A percentile compares a stretch with the other conserved stretches of the same genome.
These are phyloP conservation scores for Penicillium sp. DNA, from an alignment of 2,329 filamentous ascomycete genomes.

Conservation along the genomic window DNA sequence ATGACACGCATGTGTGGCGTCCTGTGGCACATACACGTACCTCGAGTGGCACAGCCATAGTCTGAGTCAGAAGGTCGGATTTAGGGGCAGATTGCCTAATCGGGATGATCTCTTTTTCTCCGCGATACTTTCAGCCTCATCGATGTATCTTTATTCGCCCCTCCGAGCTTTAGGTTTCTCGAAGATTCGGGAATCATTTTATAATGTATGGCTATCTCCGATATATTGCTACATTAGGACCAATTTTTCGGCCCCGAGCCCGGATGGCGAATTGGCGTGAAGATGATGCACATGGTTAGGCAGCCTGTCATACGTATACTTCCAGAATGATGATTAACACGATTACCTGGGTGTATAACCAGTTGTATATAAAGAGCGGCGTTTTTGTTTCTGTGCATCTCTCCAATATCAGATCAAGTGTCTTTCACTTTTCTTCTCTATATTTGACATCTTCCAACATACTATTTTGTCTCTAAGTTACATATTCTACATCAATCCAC, in stretches of 20 bases:
- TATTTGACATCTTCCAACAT: background rate
- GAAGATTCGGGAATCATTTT: background rate
- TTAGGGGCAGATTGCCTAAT: background rate
- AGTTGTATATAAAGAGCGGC: conserved; percentile 12
- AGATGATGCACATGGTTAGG: conserved; percentile 9
- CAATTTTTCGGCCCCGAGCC: conserved; percentile 1
- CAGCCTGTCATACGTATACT: conserved; percentile 17
- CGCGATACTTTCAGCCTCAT: background rate
- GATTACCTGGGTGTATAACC: conserved; percentile 8
- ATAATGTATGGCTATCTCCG: background rate
- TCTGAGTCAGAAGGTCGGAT: conserved; percentile 13
- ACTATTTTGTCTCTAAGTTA: background rate
- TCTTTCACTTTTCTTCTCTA: background rate
- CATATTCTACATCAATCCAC: background rate
- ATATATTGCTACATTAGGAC: background rate
- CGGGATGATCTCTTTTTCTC: background rate
- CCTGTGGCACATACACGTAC: background rate
- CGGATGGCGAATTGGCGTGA: conserved; percentile 3
- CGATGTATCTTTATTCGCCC: conserved; percentile 5
- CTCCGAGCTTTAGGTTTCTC: conserved; percentile 3
- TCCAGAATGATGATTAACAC: conserved; percentile 1
- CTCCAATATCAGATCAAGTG: conserved; percentile 6
- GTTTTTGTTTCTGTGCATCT: background rate
- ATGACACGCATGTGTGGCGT: conserved; percentile 2
- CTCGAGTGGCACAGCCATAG: background rate